Evolutionary conservation across 139 green algal genomes (phyloP).

Genomic region (Monoraphidium neglectum): DNA sequence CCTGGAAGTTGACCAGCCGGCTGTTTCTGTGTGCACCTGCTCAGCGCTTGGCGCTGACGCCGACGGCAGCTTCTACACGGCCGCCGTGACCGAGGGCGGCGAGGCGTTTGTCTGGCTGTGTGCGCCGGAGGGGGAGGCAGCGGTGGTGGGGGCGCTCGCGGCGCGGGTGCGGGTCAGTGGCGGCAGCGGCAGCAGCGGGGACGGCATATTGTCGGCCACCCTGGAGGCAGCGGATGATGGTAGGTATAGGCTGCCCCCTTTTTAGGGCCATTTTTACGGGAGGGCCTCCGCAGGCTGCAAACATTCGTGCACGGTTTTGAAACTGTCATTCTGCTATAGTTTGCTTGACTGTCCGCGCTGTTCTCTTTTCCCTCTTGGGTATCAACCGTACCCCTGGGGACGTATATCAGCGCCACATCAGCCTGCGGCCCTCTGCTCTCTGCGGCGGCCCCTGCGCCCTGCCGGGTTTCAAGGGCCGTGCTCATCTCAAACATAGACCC

Average conservation of each 20-base stretch:
- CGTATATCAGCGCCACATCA: neutral
- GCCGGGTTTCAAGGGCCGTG: neutral
- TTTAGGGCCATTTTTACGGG: neutral
- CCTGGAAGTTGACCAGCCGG: constrained; percentile 48
- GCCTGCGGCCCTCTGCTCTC: neutral
- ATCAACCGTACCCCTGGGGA: too few relatives aligned
- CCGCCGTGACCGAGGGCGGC: constrained; percentile 51
- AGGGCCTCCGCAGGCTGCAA: neutral
- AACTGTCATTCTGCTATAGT: neutral
- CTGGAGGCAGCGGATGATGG: constrained; percentile 24
- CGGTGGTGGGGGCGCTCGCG: constrained; percentile 30
- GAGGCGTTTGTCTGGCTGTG: constrained; percentile 60
- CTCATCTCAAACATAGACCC: neutral
- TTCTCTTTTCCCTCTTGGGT: too few relatives aligned
- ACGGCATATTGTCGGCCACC: constrained; percentile 33
- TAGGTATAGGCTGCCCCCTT: neutral
- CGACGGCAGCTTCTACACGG: constrained; percentile 38
- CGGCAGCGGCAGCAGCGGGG: constrained; percentile 1
- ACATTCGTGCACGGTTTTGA: neutral
- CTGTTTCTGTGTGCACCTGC: constrained; percentile 31
- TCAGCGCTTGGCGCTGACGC: neutral
- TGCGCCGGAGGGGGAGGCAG: neutral
- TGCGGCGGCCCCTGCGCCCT: neutral
- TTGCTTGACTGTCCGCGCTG: neutral
- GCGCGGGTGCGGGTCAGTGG: constrained; percentile 34